Conservation (phyloP, 202 grass and related monocot species). For the Zoysia matrella region DNA sequence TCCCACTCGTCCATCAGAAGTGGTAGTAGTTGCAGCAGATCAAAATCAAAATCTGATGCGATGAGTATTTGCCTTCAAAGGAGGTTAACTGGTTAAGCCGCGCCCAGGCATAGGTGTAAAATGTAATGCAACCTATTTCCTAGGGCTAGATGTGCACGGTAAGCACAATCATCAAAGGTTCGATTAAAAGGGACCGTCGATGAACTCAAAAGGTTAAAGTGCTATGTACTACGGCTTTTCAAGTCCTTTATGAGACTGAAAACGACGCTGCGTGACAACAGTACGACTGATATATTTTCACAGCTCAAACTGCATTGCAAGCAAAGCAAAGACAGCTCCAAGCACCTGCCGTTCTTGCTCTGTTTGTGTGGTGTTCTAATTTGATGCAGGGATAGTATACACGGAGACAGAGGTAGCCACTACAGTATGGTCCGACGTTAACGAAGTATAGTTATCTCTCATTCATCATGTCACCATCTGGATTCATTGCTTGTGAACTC, state of each 20-base stretch:
- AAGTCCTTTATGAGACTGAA: not conserved
- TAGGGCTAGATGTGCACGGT: constrained; percentile 22
- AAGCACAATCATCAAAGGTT: constrained; percentile 29
- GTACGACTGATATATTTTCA: not conserved
- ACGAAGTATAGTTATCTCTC: no score
- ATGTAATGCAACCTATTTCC: not conserved
- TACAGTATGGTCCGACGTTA: no score
- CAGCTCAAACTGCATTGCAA: constrained; percentile 32
- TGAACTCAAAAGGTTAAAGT: constrained; percentile 28
- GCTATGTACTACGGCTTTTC: not conserved
- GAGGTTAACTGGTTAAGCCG: constrained; percentile 12
- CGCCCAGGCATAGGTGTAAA: not conserved
- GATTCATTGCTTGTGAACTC: not conserved
- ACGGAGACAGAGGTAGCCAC: no score
- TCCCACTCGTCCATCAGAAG: constrained; percentile 16
- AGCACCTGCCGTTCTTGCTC: not conserved
- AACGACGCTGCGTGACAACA: constrained; percentile 8
- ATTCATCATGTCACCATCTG: no score
- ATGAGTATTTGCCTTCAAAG: constrained; percentile 40
- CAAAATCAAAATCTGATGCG: no score
- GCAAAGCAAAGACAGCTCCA: constrained; percentile 38
- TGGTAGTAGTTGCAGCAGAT: no score
- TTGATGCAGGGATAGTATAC: no score
- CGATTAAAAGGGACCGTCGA: not conserved
- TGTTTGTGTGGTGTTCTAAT: no score